These are phyloP conservation scores for Coprinellus aureogranulatus DNA, from an alignment of 768 basidiomycete species.

Conservation along the genomic window DNA sequence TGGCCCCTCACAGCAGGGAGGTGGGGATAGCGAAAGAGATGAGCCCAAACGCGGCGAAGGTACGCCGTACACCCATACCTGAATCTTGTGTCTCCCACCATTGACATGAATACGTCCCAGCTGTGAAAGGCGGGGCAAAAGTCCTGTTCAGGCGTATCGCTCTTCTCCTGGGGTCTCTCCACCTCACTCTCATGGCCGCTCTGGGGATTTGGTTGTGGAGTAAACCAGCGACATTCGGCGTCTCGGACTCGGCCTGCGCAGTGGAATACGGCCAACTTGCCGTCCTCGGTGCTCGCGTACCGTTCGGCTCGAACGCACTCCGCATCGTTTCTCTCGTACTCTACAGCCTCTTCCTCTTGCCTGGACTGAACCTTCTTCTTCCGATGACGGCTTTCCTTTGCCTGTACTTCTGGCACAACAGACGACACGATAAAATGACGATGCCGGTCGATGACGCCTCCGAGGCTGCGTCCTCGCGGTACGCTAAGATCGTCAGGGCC, in stretches of 20 bases:
- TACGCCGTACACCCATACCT: too few relatives aligned
- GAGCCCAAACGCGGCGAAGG: too few relatives aligned
- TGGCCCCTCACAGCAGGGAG: too few relatives aligned
- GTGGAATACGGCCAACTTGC: not conserved
- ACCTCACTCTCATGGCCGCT: constrained; percentile 10
- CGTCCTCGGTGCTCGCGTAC: not conserved
- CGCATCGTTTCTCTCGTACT: not conserved
- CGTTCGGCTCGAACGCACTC: not conserved
- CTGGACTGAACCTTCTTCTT: constrained; percentile 3
- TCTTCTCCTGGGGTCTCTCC: constrained; percentile 7
- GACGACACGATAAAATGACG: too few relatives aligned
- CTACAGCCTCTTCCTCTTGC: constrained; percentile 2
- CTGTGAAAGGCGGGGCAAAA: not conserved
- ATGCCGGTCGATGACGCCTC: not conserved
- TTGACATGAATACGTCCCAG: not conserved
- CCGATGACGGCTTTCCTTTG: not conserved
- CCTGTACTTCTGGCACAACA: not conserved
- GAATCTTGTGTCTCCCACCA: not conserved
- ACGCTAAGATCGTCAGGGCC: not conserved
- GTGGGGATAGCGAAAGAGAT: too few relatives aligned
- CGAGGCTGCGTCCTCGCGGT: not conserved
- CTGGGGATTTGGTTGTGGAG: constrained; percentile 15
- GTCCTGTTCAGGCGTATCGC: constrained; percentile 1
- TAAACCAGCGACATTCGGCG: constrained; percentile 1
- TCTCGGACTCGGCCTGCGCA: not conserved